Evolutionary conservation across 768 basidiomycete species (phyloP).

Genomic region (Mycena leptocephala): DNA sequence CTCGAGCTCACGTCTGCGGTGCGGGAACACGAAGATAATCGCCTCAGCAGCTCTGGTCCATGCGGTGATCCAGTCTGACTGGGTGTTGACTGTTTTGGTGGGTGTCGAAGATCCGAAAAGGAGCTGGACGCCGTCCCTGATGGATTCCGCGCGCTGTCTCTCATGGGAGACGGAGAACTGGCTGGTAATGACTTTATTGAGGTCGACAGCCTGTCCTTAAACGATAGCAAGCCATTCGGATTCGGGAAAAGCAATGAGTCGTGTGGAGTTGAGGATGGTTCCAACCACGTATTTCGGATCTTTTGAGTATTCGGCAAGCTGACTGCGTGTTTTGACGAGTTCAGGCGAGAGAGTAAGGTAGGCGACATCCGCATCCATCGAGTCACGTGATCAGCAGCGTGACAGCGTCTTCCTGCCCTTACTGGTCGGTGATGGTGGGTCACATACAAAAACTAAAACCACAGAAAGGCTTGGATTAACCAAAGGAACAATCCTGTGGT

Average conservation of each 20-base stretch:
- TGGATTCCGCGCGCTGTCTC: slow-evolving; percentile 1
- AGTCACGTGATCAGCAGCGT: too few relatives aligned
- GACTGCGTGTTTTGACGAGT: background rate
- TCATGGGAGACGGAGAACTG: slow-evolving; percentile 8
- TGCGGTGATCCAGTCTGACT: slow-evolving; percentile 44
- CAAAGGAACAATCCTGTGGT: too few relatives aligned
- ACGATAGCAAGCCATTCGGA: slow-evolving; percentile 44
- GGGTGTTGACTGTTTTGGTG: slow-evolving; percentile 29
- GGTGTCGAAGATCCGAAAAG: background rate
- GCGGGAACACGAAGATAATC: slow-evolving; percentile 43
- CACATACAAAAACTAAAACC: too few relatives aligned
- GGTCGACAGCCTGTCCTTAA: slow-evolving; percentile 39
- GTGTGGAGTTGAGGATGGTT: background rate
- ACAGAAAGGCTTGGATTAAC: too few relatives aligned
- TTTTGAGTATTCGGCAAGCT: background rate
- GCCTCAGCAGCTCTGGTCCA: slow-evolving; percentile 39
- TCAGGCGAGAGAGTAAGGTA: background rate
- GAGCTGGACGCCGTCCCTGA: slow-evolving; percentile 34
- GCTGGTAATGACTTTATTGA: slow-evolving; percentile 41
- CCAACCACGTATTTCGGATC: background rate
- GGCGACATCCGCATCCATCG: too few relatives aligned
- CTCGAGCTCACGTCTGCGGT: slow-evolving; percentile 40
- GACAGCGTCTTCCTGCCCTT: too few relatives aligned
- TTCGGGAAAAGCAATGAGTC: slow-evolving; percentile 40
- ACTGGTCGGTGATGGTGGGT: too few relatives aligned